Base-by-base conservation (phyloP, 1,284 basidiomycete species). In the Leccinum huronense region DNA sequence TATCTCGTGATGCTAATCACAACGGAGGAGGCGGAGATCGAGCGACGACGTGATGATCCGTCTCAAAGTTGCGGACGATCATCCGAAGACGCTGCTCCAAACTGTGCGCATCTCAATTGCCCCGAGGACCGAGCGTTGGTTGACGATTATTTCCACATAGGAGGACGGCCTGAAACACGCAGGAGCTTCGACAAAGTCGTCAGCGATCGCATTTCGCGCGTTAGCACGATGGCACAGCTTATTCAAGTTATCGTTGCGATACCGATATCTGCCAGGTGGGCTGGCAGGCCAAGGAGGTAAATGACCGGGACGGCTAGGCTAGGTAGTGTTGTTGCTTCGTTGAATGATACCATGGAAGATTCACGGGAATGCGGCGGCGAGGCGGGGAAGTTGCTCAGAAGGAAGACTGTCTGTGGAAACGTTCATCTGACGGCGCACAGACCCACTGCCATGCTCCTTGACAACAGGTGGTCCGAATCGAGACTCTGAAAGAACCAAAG, bases 361-460 rank as follows among this genome's bases (percentile, higher is more conserved):
- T 76, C 75, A 51, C 75, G 70, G 9, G 73, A 77, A 51, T 59
- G 76, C 5, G 76, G 73, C 3, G 73, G 68, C 1, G 73, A 71
- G 3, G 67, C 75, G 10, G 13, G 54, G 65, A 6, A 62, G 34
- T 5, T 59, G 65, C 38, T 65, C 67, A 23, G 61, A 68, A 33
- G 58, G 34, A 7, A 57, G 60, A 57, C 66, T 71, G 14, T 75
- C 75, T 5, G 62, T 61, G n/a, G 74, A 67, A 27, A 66, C 30
- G 19, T 63, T 65, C 19, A 27, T 57, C 16, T 56, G 61, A 0
- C 61, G 34, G 33, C n/a, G 64, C 23, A 45, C 54, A 27, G 65
- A 40, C 10, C 73, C 68, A 0, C 38, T 40, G 38, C 38, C 38
- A 6, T 62, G 56, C 56, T 75, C 72, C 36, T 69, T 75, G 27